Evolutionary conservation across 352 stramenopile species (phyloP), one percentile per base, ranked within the genome.

Genomic region (Aphanomyces stellatus): DNA sequence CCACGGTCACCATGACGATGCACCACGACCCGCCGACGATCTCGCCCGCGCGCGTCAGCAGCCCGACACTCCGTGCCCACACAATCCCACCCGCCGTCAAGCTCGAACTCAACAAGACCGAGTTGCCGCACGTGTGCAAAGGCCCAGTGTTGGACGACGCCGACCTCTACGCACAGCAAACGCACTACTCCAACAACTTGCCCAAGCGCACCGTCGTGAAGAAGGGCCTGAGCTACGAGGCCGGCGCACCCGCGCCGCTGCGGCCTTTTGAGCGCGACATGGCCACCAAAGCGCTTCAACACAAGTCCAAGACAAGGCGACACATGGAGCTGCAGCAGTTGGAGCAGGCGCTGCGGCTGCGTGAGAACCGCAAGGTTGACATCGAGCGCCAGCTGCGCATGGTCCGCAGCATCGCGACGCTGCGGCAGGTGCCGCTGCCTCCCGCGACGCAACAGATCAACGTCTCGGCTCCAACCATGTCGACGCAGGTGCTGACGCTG

Each of bases 291-390:
- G 35, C 22, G 37, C 55, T 51, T 19, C 31, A 13, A 11, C 53
- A 51, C 37, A 33, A 51, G 33, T 27, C 55, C 35, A 51, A 64
- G n/a, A 27, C 33, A 15, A 13, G 33, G 24, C 55, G 55, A 28
- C 55, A n/a, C 37, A 10, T 64, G n/a, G 55, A 64, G 33, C 55
- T 62, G 5, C 30, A 48, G 24, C 30, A 62, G 17, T 25, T 42
- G 3, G 53, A 62, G 30, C 55, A 27, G 10, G 22, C 35, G 33
- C 37, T 64, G 33, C 25, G n/a, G 22, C 34, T 48, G 15, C 53
- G 53, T 19, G 53, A 42, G 55, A 33, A 17, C 33, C 55, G 55
- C 55, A 64, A 64, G 55, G 35, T 64, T 11, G 55, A 64, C 35
- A 51, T 64, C 33, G 55, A 64, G 55, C 55, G 55, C 11, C 55